phyloP scores from a whole-genome alignment of 352 stramenopile species.

The Phytophthora boehmeriae region DNA sequence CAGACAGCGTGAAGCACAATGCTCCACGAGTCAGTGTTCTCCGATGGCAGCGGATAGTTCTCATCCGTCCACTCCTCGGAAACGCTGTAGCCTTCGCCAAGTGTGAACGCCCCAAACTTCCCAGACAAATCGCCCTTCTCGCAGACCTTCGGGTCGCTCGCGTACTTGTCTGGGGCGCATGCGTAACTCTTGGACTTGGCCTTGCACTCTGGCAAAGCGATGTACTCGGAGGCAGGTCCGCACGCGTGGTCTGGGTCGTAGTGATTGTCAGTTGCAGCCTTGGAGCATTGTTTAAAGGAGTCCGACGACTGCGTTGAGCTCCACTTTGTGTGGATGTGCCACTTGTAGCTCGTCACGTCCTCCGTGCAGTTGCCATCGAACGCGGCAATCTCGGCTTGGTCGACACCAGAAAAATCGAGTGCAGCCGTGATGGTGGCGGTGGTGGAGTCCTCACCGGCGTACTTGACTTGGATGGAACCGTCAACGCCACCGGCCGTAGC shows the following conservation, averaged over 20 bases:
- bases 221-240: conserved; percentile 52
- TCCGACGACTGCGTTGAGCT: conserved; percentile 34
- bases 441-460: conserved; percentile 32
- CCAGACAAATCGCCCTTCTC: conserved; percentile 66
- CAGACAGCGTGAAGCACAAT: conserved; percentile 73
- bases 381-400: conserved; percentile 25
- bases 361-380: conserved; percentile 47
- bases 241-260: conserved; percentile 59
- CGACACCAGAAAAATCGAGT: conserved; percentile 48
- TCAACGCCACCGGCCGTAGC: conserved; percentile 35
- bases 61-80: conserved; percentile 44
- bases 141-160: conserved; percentile 37
- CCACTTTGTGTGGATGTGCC: conserved; percentile 67
- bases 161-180: conserved; percentile 53
- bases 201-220: conserved; percentile 30
- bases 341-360: conserved; percentile 53
- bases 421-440: conserved; percentile 38
- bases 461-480: conserved; percentile 46
- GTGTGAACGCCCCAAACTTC: conserved; percentile 55
- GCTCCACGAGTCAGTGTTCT: conserved; percentile 60
- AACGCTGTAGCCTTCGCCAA: conserved; percentile 28
- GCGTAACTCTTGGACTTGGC: conserved; percentile 39
- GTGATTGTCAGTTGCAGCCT: conserved; percentile 52
- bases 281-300: conserved; percentile 49
- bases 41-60: conserved; percentile 44